phyloP scores from a whole-genome alignment of 73 alveolate genomes.

The Blepharisma japonicum region DNA sequence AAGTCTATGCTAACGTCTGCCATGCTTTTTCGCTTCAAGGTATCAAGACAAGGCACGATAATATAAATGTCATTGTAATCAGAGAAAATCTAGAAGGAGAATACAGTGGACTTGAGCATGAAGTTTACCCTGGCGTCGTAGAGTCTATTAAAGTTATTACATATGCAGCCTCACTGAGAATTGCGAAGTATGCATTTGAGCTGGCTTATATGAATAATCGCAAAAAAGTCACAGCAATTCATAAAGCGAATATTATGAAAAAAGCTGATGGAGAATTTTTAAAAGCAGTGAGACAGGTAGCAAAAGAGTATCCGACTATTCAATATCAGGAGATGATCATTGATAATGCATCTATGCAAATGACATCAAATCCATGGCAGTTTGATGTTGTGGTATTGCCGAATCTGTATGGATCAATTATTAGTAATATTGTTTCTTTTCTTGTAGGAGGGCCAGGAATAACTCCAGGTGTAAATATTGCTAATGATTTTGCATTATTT shows the following conservation, averaged over 20 bases:
- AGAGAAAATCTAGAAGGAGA: constrained; percentile 71
- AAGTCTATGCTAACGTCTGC: constrained; percentile 57
- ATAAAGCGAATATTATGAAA: constrained; percentile 74
- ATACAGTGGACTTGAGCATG: constrained; percentile 72
- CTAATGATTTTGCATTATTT: constrained; percentile 51
- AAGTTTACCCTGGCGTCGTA: constrained; percentile 69
- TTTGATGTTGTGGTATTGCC: constrained; percentile 74
- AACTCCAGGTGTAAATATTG: constrained; percentile 74
- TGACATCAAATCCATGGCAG: constrained; percentile 52
- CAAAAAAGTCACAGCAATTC: constrained; percentile 72
- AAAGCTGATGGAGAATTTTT: constrained; percentile 62
- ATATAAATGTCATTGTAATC: constrained; percentile 62
- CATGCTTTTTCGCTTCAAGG: constrained; percentile 69
- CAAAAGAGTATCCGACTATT: constrained; percentile 35
- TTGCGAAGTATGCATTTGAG: constrained; percentile 75
- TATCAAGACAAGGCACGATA: constrained; percentile 51
- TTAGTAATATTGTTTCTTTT: constrained; percentile 56
- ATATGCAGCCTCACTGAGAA: constrained; percentile 47
- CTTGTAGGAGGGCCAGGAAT: constrained; percentile 77
- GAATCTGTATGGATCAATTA: constrained; percentile 66
- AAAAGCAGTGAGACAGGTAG: constrained; percentile 74
- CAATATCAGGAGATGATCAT: constrained; percentile 38
- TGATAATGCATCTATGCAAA: constrained; percentile 50
- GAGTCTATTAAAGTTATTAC: constrained; percentile 69
- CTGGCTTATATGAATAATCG: constrained; percentile 62